Base-by-base conservation (phyloP, 1,139 yeast genomes). In the Geotrichum aggregatum region DNA sequence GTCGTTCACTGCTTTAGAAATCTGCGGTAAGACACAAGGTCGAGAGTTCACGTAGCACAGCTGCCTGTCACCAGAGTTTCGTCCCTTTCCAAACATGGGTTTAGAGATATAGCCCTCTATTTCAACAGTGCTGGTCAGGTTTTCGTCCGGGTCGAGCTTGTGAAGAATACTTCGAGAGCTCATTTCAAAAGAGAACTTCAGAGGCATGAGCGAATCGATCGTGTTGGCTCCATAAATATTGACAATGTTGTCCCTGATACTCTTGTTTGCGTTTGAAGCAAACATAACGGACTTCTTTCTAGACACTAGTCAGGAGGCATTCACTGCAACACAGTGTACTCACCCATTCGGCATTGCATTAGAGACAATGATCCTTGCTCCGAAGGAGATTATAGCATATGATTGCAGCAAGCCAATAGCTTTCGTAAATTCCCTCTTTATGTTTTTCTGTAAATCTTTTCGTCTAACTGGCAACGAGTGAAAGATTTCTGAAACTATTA, bases 51-150 rank as follows among this genome's bases (percentile, higher is more conserved):
- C 74, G 60, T 71, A 91, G 35, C 86, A 61, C 52, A 78, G 77
- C 65, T 92, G 98, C 21, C 95, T 73, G 64, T 89, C 97, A 19
- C 77, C 72, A 1, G 84, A 70, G 8, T 82, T 74, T 39, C 95
- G 71, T 0, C 89, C 88, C 63, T 82, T 76, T 0, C 96, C 96
- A 67, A 84, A 83, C 0, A 92, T 82, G 43, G 83, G 80, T 56
- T 82, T 79, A 0, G 97, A 88, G 2, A 91, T 76, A 56, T 69
- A 75, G 0, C 98, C 98, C 3, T 60, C 58, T 0, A 84, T 60
- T 6, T 56, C 55, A 3, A 82, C 67, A 2, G 49, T 51, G 54
- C 66, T 43, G 61, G 64, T 3, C 54, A 21, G 19, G 4, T 24
- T 11, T 8, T 26, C 41, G 11, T 31, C 24, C n/a, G 33, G 28